A percentile compares a stretch with the other conserved stretches of the same genome.
Evolutionary conservation across 768 basidiomycete species (phyloP).

Genomic region (Agrocybe praecox): DNA sequence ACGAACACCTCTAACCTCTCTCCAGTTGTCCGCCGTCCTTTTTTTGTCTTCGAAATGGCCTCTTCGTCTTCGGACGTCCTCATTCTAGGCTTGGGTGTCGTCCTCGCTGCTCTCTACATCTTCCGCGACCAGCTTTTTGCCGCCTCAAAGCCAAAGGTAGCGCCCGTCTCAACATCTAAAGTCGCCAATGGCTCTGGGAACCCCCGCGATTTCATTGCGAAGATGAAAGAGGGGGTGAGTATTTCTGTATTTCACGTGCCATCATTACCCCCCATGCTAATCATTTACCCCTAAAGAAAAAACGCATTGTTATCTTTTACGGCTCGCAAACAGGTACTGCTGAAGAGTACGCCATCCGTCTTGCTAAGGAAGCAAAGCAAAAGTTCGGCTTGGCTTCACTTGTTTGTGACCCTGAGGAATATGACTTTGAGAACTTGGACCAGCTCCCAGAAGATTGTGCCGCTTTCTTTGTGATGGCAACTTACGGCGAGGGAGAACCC

Average conservation of each 20-base stretch:
- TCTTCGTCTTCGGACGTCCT: conserved; percentile 71
- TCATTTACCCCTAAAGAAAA: conserved; percentile 67
- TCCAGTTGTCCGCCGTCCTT: conserved; percentile 37
- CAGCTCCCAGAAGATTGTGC: conserved; percentile 84
- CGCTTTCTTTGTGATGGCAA: conserved; percentile 95
- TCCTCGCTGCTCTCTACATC: conserved; percentile 77
- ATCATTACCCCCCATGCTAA: conserved; percentile 3
- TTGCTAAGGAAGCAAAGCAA: conserved; percentile 97
- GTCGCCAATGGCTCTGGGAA: conserved; percentile 73
- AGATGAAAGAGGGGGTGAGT: conserved; percentile 93
- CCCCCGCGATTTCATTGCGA: conserved; percentile 91
- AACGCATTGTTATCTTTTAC: conserved; percentile 95
- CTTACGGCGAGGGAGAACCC: conserved; percentile 98
- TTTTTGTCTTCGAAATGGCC: conserved; percentile 53
- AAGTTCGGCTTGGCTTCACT: conserved; percentile 95
- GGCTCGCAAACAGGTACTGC: conserved; percentile 99
- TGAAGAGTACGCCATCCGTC: conserved; percentile 96
- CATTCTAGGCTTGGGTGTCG: conserved; percentile 73
- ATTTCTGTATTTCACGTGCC: neutral
- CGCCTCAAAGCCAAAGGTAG: conserved; percentile 62
- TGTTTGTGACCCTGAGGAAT: conserved; percentile 98
- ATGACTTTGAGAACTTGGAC: conserved; percentile 97
- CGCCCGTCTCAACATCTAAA: conserved; percentile 45
- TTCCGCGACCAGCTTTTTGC: conserved; percentile 82
- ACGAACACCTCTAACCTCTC: conserved; percentile 40